Conservation (phyloP, 176 grass and related monocot species). For the Ampelocalamus luodianensis region DNA sequence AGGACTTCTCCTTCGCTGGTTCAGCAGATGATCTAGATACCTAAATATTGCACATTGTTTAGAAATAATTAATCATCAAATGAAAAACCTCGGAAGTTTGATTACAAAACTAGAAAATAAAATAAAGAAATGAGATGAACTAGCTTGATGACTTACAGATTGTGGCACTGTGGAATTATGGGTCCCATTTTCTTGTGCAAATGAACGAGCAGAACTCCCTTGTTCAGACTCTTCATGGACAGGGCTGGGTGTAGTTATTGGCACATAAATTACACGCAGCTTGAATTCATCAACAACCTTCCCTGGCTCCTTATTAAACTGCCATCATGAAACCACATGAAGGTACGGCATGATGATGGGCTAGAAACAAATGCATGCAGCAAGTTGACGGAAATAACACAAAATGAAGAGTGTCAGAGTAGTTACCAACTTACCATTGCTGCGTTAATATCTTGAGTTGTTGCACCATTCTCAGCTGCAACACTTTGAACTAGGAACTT, state of each 20-base stretch:
- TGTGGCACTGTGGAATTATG: constrained; percentile 55
- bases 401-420: constrained; percentile 7
- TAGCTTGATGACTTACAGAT: constrained; percentile 59
- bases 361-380: constrained; percentile 9
- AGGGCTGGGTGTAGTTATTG: constrained; percentile 56
- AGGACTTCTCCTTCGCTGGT: constrained; percentile 65
- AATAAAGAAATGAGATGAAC: not conserved
- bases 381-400: constrained; percentile 3
- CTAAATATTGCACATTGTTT: constrained; percentile 47
- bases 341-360: not conserved
- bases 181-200: constrained; percentile 67
- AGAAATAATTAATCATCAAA: constrained; percentile 31
- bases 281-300: constrained; percentile 92
- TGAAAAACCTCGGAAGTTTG: not conserved
- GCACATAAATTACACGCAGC: constrained; percentile 83
- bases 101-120: constrained; percentile 31
- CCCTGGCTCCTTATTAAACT: constrained; percentile 94
- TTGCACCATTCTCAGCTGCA: constrained; percentile 61
- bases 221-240: constrained; percentile 86
- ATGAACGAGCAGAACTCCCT: constrained; percentile 71
- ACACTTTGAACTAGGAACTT: constrained; percentile 98
- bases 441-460: constrained; percentile 69
- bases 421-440: constrained; percentile 78
- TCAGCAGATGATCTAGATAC: constrained; percentile 73
- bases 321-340: constrained; percentile 25